Conservation (phyloP, 78 protist species). For the Acrasis kona region DNA sequence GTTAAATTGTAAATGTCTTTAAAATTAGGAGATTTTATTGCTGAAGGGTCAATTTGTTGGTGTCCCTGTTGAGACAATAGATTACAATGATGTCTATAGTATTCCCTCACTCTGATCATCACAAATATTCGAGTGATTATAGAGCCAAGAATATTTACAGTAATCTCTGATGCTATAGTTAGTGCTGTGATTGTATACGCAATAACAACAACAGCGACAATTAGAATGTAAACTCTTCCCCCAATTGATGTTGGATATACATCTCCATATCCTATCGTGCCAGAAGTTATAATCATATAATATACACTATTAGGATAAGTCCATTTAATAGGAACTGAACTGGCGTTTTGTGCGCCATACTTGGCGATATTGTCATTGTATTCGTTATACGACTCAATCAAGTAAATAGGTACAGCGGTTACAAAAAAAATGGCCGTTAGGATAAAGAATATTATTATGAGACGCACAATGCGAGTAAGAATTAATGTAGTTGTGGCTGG, state of each 20-base stretch:
- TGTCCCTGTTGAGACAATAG: no score
- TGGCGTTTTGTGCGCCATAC: no score
- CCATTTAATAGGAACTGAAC: not conserved
- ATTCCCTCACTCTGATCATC: not conserved
- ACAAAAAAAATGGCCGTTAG: no score
- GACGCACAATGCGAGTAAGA: no score
- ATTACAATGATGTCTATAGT: not conserved
- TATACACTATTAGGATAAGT: not conserved
- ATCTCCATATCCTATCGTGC: slow-evolving; percentile 1
- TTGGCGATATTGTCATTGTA: no score
- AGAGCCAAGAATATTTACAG: not conserved
- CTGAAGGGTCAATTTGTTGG: not conserved
- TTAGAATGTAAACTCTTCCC: not conserved
- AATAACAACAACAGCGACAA: not conserved
- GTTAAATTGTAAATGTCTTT: not conserved
- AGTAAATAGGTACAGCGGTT: no score
- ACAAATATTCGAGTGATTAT: not conserved
- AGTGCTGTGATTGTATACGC: not conserved
- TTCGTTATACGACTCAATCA: no score
- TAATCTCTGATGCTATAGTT: not conserved
- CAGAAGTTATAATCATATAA: not conserved
- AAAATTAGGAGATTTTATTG: not conserved
- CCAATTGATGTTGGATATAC: not conserved
- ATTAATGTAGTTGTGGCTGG: no score
- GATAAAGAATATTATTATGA: no score